A percentile compares a stretch with the other conserved stretches of the same genome.
Conservation (phyloP, 2,329 filamentous ascomycete species). For the Aspergillus melleus region DNA sequence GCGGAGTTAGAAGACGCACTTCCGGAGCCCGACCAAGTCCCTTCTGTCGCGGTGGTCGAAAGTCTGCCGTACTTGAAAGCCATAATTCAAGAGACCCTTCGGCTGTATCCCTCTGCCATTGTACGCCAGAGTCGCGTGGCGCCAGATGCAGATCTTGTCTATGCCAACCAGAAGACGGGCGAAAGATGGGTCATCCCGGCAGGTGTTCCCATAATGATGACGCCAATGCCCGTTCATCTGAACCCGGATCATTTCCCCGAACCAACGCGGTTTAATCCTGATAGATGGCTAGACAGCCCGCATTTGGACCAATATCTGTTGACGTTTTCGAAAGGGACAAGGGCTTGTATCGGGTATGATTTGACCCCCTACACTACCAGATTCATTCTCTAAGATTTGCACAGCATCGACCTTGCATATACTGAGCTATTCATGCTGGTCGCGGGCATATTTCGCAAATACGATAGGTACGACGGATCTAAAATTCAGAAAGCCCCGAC, state of each 20-base stretch:
- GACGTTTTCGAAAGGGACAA: background rate
- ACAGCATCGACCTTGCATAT: background rate
- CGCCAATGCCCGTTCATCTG: background rate
- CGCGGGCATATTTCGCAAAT: background rate
- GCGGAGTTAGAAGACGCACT: background rate
- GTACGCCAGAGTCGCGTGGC: background rate
- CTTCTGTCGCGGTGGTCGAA: background rate
- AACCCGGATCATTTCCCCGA: background rate
- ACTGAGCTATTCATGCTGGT: background rate
- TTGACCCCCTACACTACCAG: background rate
- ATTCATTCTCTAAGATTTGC: background rate
- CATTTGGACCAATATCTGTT: background rate
- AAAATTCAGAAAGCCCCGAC: background rate
- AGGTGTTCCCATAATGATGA: background rate
- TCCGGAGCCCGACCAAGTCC: background rate
- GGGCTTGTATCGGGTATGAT: background rate
- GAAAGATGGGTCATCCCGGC: background rate
- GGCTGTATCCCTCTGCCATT: background rate
- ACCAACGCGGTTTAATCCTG: background rate
- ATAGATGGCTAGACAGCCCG: background rate
- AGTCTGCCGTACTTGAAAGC: background rate
- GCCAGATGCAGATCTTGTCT: background rate
- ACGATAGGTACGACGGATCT: background rate
- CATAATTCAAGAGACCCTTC: background rate
- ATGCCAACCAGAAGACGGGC: background rate